phyloP scores from a whole-genome alignment of 2,329 filamentous ascomycete genomes.

The Xylariales sp. region DNA sequence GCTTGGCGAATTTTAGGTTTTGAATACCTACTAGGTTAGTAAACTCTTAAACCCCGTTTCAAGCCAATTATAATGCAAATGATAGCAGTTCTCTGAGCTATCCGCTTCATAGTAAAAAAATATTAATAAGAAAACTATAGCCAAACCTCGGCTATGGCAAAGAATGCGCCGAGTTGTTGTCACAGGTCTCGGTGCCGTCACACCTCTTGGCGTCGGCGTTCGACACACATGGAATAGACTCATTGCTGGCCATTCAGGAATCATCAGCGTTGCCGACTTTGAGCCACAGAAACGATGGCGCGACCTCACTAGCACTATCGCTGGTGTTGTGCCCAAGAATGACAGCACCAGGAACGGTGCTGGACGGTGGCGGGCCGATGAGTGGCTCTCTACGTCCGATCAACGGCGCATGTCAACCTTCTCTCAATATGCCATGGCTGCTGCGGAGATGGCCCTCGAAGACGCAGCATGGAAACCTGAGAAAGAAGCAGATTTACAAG shows the following conservation, averaged over 20 bases:
- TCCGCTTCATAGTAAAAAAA: constrained; percentile 9
- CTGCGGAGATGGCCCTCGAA: constrained; percentile 83
- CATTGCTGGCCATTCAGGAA: constrained; percentile 81
- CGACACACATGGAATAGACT: constrained; percentile 84
- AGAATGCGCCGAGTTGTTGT: constrained; percentile 80
- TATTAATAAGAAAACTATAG: background rate
- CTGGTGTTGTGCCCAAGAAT: constrained; percentile 77
- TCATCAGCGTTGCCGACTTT: constrained; percentile 76
- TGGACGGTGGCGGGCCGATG: constrained; percentile 61
- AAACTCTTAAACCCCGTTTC: background rate
- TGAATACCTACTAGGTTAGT: too few relatives aligned
- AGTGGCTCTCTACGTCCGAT: constrained; percentile 66
- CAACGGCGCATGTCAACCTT: constrained; percentile 89
- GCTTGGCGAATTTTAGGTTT: constrained; percentile 17
- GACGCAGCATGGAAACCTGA: constrained; percentile 82
- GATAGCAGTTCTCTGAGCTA: background rate
- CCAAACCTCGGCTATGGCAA: constrained; percentile 53
- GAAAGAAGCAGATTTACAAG: constrained; percentile 71
- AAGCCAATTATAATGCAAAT: constrained; percentile 2
- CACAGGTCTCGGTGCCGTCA: constrained; percentile 84
- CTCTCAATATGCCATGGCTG: constrained; percentile 89
- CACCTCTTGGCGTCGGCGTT: constrained; percentile 84
- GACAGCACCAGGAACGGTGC: constrained; percentile 35
- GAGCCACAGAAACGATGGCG: constrained; percentile 70
- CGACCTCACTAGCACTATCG: constrained; percentile 84